Evolutionary conservation across 768 basidiomycete species (phyloP).

Genomic region (Leucosporidium creatinivorum): DNA sequence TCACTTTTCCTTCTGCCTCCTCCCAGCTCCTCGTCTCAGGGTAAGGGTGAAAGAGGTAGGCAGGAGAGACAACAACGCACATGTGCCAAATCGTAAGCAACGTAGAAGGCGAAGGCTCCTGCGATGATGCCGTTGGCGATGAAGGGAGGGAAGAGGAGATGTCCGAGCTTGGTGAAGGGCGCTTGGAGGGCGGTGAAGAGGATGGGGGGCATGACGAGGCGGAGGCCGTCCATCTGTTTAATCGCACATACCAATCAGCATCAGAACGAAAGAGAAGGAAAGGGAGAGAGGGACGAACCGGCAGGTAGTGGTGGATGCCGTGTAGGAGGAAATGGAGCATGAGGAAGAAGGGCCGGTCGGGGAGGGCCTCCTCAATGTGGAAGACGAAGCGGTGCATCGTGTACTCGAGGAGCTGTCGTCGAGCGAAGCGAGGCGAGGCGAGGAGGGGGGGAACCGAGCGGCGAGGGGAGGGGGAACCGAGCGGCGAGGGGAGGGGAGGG

Average conservation of each 20-base stretch:
- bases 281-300: conserved; percentile 47
- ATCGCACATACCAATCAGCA: no score
- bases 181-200: conserved; percentile 68
- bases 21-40: no score
- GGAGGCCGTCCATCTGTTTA: conserved; percentile 49
- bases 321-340: conserved; percentile 86
- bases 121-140: conserved; percentile 87
- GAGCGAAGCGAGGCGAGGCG: no score
- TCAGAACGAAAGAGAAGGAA: not conserved
- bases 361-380: conserved; percentile 81
- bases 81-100: conserved; percentile 40
- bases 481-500: no score
- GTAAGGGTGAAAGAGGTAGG: not conserved
- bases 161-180: conserved; percentile 80
- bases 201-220: conserved; percentile 93
- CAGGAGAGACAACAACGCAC: conserved; percentile 19
- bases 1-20: no score
- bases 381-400: conserved; percentile 90
- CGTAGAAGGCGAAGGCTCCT: conserved; percentile 56
- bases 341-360: conserved; percentile 71
- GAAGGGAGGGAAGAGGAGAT: conserved; percentile 69
- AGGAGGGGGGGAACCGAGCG: not conserved
- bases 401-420: conserved; percentile 55
- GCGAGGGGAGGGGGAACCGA: not conserved
- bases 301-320: conserved; percentile 94